Evolutionary conservation across 2,329 filamentous ascomycete species (phyloP), one percentile per base, ranked within the genome.

Genomic region (Fusarium luffae): DNA sequence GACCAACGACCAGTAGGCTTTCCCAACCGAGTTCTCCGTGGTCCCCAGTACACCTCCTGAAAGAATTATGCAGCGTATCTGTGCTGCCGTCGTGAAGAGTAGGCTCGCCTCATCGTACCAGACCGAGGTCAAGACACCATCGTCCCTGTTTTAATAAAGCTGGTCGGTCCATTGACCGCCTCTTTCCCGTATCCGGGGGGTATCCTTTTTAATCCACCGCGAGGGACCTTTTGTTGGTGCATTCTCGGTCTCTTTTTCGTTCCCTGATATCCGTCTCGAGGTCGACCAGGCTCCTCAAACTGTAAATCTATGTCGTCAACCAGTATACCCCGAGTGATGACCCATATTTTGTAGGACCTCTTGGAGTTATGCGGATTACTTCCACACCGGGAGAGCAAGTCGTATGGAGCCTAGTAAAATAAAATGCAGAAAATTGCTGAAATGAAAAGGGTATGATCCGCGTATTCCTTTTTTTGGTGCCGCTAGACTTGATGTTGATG

Each of bases 381-480:
- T 69, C 54, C 54, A 58, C 61, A 48, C 60, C 55, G 66, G 70
- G 66, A 69, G 67, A 60, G 67, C 67, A 70, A 67, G 64, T 74
- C 60, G 59, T 60, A 66, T 67, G 69, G 59, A 68, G 73, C 62
- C 58, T 56, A 55, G 42, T 68, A 62, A 63, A 68, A 46, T 63
- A 68, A 69, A 68, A 69, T 75, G 74, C 65, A 69, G 71, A 73
- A 68, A 73, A 27, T 64, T 75, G 72, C 54, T 66, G 42, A 68
- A 62, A 70, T 59, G 74, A 68, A 68, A 69, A 74, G 78, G 79
- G 79, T 80, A 80, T 80, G 79, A 79, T 79, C 75, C 74, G 74
- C 73, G 71, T 77, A 71, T 77, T 71, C 71, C 79, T 81, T 80
- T 79, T 80, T 80, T 74, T 74, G 75, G 75, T 81, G 79, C 79